Evolutionary conservation across 495 filamentous ascomycete genomes (phyloP).

Genomic region (Daldinia decipiens): DNA sequence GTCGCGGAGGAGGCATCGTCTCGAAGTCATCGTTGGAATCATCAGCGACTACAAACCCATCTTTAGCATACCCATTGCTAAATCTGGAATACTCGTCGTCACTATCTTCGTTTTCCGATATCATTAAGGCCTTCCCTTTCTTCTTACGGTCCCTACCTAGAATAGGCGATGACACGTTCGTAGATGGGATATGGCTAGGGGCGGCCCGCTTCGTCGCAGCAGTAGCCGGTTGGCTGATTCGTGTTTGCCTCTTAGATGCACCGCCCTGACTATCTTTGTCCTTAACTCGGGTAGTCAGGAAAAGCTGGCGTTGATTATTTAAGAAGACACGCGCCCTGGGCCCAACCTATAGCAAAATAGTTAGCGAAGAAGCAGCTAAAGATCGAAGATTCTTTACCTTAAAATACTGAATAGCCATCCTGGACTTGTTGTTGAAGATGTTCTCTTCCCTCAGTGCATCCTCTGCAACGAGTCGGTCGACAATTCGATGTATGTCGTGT

Average conservation of each 20-base stretch:
- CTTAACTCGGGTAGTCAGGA: conserved; percentile 50
- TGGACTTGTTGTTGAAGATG: conserved; percentile 46
- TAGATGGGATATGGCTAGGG: conserved; percentile 63
- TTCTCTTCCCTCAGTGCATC: conserved; percentile 62
- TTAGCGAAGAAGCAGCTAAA: conserved; percentile 61
- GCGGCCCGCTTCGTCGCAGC: conserved; percentile 46
- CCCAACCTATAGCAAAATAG: conserved; percentile 56
- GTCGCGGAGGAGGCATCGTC: conserved; percentile 56
- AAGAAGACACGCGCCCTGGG: conserved; percentile 46
- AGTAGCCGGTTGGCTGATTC: conserved; percentile 37
- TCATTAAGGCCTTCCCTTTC: conserved; percentile 59
- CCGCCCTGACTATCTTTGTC: conserved; percentile 41
- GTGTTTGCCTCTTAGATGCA: conserved; percentile 28
- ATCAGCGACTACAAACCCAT: conserved; percentile 65
- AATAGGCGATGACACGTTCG: conserved; percentile 86
- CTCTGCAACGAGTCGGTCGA: conserved; percentile 55
- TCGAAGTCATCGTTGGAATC: conserved; percentile 69
- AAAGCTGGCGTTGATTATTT: conserved; percentile 42
- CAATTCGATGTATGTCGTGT: conserved; percentile 60
- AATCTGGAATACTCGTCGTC: conserved; percentile 50
- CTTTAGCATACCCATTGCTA: conserved; percentile 58
- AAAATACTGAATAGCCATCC: conserved; percentile 54
- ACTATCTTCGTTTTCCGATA: conserved; percentile 47
- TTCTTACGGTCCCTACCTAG: conserved; percentile 49
- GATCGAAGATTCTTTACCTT: conserved; percentile 57